phyloP scores from a whole-genome alignment of 1,284 basidiomycete species.

The Taiwanofungus camphoratus region DNA sequence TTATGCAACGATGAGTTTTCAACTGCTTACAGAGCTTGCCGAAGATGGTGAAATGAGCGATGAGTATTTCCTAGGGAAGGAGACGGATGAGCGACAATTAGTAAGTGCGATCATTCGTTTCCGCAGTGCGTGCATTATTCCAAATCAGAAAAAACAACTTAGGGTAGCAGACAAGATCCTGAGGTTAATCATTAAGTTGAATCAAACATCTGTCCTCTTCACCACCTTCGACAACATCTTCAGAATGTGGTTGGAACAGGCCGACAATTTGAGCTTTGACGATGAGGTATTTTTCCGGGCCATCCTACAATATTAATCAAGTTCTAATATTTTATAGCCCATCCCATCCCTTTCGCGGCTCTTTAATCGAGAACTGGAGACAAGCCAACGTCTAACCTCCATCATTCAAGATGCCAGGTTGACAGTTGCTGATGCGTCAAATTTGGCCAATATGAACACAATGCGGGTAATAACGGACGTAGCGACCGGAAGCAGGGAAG shows the following conservation, averaged over 20 bases:
- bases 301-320: slow-evolving; percentile 6
- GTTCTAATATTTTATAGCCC: slow-evolving; percentile 30
- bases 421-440: slow-evolving; percentile 25
- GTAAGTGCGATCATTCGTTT: slow-evolving; percentile 9
- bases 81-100: slow-evolving; percentile 11
- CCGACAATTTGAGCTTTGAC: slow-evolving; percentile 30
- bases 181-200: slow-evolving; percentile 47
- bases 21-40: slow-evolving; percentile 44
- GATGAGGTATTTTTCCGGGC: slow-evolving; percentile 31
- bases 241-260: slow-evolving; percentile 55
- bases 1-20: slow-evolving; percentile 46
- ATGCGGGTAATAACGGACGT: slow-evolving; percentile 47
- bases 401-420: slow-evolving; percentile 30
- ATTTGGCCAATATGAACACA: slow-evolving; percentile 40
- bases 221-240: slow-evolving; percentile 59
- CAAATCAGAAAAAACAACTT: slow-evolving; percentile 18
- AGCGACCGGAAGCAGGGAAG: slow-evolving; percentile 38
- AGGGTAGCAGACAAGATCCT: slow-evolving; percentile 36
- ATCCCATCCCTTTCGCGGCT: slow-evolving; percentile 52
- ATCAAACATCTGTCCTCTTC: slow-evolving; percentile 51
- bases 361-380: slow-evolving; percentile 48
- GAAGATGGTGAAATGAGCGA: slow-evolving; percentile 27
- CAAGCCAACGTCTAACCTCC: slow-evolving; percentile 32
- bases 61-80: slow-evolving; percentile 20
- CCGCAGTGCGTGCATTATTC: too few relatives aligned